Base-by-base conservation (phyloP, 1,284 basidiomycete genomes). In the Ceratobasidium sp. region DNA sequence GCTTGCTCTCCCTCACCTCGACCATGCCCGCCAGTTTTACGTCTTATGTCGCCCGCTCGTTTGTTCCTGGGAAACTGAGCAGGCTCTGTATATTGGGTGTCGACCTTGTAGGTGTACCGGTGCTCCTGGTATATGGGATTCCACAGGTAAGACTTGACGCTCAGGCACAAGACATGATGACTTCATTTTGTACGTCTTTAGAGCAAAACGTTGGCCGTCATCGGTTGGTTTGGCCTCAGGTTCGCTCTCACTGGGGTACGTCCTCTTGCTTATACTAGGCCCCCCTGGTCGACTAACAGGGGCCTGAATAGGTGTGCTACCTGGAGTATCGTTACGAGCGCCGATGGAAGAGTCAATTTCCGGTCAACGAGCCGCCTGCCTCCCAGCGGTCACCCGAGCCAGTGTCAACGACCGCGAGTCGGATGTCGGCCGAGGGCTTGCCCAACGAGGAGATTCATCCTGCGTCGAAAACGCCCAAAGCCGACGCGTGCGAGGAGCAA, bases 131-230 rank as follows among this genome's bases (percentile, higher is more conserved):
- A 2, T 50, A 52, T 50, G 60, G 60, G 3, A 20, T 65, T 17
- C 60, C 60, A 13, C 34, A 65, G 60, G 60, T 65, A 20, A 13
- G 60, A n/a, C n/a, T n/a, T n/a, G n/a, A n/a, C n/a, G n/a, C n/a
- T n/a, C n/a, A n/a, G n/a, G n/a, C n/a, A n/a, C n/a, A n/a, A n/a
- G n/a, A n/a, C n/a, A n/a, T n/a, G n/a, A n/a, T n/a, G n/a, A n/a
- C n/a, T n/a, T 1, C 34, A 38, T 29, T 2, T 31, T 38, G 20
- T 32, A 50, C 50, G 42, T 32, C n/a, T 7, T n/a, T 45, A 65
- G 60, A 65, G 49, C 27, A 50, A 50, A 20, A 17, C 49, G 6
- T 5, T 65, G 25, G 45, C 49, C 17, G 60, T 65, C 12, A 25
- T 34, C 27, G 60, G 60, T 8, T 65, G 60, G 60, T 42, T 53